Conservation (phyloP, 169 alveolate species). For the Toxoplasma gondii region DNA sequence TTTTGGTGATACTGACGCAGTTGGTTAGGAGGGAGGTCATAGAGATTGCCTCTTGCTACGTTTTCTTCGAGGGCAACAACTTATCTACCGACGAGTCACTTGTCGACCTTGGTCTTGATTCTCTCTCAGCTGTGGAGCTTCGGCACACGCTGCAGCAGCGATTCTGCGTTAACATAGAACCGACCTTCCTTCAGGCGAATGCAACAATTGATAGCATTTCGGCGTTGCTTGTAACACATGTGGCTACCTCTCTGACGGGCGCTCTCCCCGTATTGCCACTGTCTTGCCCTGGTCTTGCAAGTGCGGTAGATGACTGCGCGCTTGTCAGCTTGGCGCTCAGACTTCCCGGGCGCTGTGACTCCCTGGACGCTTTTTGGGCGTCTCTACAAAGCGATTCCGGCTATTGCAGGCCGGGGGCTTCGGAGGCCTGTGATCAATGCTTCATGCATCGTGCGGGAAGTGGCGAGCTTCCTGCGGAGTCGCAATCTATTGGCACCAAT, state of each 20-base stretch:
- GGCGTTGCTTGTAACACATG: not conserved
- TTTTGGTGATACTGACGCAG: not conserved
- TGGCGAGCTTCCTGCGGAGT: too few species aligned
- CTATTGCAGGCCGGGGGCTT: not conserved
- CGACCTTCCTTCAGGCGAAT: constrained; percentile 69
- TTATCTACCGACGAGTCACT: not conserved
- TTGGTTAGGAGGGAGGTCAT: not conserved
- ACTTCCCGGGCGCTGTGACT: constrained; percentile 58
- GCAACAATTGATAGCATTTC: constrained; percentile 62
- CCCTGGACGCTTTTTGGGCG: constrained; percentile 60
- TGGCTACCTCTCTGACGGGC: constrained; percentile 17
- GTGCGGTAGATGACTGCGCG: constrained; percentile 40
- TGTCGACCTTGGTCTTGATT: constrained; percentile 72
- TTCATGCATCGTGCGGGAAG: too few species aligned
- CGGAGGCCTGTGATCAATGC: not conserved
- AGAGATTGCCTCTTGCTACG: not conserved
- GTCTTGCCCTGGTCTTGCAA: not conserved
- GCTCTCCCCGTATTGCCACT: not conserved
- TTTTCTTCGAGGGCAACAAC: not conserved
- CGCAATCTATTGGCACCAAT: too few species aligned
- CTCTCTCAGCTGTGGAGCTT: constrained; percentile 75
- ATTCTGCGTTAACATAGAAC: constrained; percentile 67
- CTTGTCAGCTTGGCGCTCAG: constrained; percentile 57
- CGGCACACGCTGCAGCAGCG: constrained; percentile 66
- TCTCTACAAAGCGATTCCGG: constrained; percentile 46